These are phyloP conservation scores for Tephrocybe rancida DNA, from an alignment of 768 basidiomycete species.

Conservation along the genomic window DNA sequence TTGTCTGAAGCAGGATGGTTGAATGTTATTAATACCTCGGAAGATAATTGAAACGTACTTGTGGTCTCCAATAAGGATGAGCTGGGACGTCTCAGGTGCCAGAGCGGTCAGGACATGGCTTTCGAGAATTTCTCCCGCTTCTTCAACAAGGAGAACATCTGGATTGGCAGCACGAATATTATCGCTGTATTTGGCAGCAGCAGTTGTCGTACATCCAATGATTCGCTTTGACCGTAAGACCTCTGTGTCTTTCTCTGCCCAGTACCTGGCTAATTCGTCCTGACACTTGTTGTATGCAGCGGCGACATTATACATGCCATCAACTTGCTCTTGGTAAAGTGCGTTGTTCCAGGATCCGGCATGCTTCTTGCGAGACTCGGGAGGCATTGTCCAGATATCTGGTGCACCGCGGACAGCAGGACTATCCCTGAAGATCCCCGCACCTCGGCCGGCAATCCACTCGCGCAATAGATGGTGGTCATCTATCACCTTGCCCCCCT, in stretches of 20 bases:
- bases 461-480: constrained; percentile 3
- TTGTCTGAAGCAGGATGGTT: constrained; percentile 44
- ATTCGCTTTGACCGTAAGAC: constrained; percentile 51
- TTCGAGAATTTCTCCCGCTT: constrained; percentile 74
- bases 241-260: constrained; percentile 29
- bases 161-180: constrained; percentile 49
- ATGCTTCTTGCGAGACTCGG: neutral
- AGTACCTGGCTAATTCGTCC: constrained; percentile 36
- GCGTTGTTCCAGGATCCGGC: neutral
- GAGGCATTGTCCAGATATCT: constrained; percentile 11
- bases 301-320: neutral
- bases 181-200: constrained; percentile 59
- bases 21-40: neutral
- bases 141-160: constrained; percentile 64
- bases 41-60: constrained; percentile 44
- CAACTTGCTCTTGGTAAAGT: constrained; percentile 7
- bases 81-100: constrained; percentile 43
- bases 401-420: neutral
- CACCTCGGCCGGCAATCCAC: constrained; percentile 2
- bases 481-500: neutral
- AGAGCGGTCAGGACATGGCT: constrained; percentile 66
- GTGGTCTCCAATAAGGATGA: constrained; percentile 75
- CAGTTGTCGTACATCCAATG: constrained; percentile 72
- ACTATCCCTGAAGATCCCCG: constrained; percentile 1
- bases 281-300: constrained; percentile 22